These are phyloP conservation scores for Neofusicoccum kwambonambiense DNA, from an alignment of 2,329 filamentous ascomycete species.

Conservation along the genomic window DNA sequence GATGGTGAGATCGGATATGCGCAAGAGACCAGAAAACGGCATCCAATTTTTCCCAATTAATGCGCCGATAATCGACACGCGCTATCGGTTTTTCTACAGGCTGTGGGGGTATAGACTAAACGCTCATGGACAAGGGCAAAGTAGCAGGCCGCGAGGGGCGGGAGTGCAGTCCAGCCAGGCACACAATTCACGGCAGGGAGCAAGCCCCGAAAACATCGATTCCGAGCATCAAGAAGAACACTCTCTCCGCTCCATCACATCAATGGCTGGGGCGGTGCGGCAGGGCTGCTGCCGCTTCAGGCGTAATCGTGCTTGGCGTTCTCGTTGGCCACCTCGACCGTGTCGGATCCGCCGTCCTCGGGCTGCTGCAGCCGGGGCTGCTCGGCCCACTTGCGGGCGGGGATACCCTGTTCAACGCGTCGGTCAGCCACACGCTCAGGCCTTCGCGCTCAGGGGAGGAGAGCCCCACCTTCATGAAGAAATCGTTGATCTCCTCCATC, in stretches of 20 bases:
- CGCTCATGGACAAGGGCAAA: neutral
- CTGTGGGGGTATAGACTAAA: neutral
- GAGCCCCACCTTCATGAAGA: constrained; percentile 23
- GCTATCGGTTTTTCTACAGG: neutral
- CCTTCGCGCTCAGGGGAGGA: too few species aligned
- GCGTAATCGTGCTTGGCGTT: neutral
- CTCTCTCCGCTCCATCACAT: neutral
- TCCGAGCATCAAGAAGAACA: neutral
- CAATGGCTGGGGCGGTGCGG: too few species aligned
- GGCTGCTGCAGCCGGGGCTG: neutral
- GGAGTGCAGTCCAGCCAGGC: neutral
- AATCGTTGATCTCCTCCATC: constrained; percentile 18
- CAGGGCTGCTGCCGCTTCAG: neutral
- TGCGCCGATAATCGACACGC: neutral
- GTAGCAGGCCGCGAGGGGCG: neutral
- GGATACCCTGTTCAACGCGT: neutral
- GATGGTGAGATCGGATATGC: too few species aligned
- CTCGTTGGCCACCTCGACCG: neutral
- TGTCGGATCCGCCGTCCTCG: neutral
- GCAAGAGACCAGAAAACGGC: neutral
- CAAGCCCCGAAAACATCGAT: neutral
- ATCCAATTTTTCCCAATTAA: neutral
- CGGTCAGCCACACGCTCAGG: neutral
- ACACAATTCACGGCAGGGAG: neutral
- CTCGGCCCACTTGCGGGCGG: neutral